A percentile compares a stretch with the other conserved stretches of the same genome.
Evolutionary conservation across 2,329 filamentous ascomycete genomes (phyloP).

Genomic region (Xylaria sp.): DNA sequence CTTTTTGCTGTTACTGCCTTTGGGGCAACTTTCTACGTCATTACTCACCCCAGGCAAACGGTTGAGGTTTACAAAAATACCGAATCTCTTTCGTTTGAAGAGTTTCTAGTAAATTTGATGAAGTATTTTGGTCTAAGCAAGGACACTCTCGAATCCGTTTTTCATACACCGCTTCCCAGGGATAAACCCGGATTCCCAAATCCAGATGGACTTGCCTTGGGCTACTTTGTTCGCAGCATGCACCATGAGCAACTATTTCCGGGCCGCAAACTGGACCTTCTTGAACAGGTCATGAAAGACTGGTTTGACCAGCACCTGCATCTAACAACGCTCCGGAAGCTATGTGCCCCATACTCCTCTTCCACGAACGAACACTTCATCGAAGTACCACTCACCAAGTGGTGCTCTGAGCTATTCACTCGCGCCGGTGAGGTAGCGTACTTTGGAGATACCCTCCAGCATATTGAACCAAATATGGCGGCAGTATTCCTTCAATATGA

Average conservation of each 20-base stretch:
- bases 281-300: constrained; percentile 20
- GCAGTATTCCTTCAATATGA: constrained; percentile 33
- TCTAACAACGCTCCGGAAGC: background rate
- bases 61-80: constrained; percentile 34
- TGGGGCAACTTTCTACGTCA: constrained; percentile 35
- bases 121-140: constrained; percentile 19
- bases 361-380: background rate
- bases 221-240: constrained; percentile 26
- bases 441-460: constrained; percentile 32
- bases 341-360: background rate
- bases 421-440: constrained; percentile 30
- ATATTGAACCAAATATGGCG: constrained; percentile 27
- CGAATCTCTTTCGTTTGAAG: constrained; percentile 34
- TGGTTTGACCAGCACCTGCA: constrained; percentile 25
- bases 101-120: constrained; percentile 33
- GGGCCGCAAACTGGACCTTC: constrained; percentile 30
- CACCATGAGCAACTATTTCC: constrained; percentile 35
- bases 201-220: background rate
- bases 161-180: constrained; percentile 19
- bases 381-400: background rate
- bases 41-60: constrained; percentile 31
- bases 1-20: constrained; percentile 35
- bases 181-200: constrained; percentile 31
- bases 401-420: constrained; percentile 19
- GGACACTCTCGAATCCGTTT: constrained; percentile 27